Evolutionary conservation across 208 protist species (phyloP).

Genomic region (Wallacemonas sp.): DNA sequence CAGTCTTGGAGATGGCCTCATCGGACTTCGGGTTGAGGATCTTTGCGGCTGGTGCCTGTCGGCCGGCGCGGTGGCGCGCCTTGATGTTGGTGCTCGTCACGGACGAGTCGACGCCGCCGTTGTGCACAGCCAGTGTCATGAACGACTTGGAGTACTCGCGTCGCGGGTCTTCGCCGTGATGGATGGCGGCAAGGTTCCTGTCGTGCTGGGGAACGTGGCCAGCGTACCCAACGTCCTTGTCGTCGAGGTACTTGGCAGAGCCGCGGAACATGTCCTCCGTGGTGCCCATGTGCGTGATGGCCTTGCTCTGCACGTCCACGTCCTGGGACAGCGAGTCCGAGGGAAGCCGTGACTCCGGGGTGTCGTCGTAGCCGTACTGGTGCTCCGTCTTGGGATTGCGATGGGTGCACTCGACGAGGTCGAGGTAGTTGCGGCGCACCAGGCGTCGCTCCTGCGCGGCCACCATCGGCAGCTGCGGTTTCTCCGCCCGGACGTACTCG

Average conservation of each 20-base stretch:
- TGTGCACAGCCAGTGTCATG: conserved; percentile 89
- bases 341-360: conserved; percentile 52
- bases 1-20: conserved; percentile 47
- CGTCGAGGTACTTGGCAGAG: conserved; percentile 61
- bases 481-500: conserved; percentile 25
- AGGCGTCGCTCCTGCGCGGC: conserved; percentile 47
- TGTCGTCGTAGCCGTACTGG: conserved; percentile 49
- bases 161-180: conserved; percentile 61
- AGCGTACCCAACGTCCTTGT: conserved; percentile 51
- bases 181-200: conserved; percentile 46
- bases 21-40: conserved; percentile 59
- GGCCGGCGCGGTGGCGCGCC: conserved; percentile 45
- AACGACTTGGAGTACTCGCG: conserved; percentile 81
- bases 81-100: conserved; percentile 42
- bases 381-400: conserved; percentile 65
- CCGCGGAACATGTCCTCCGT: conserved; percentile 70
- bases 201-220: conserved; percentile 59
- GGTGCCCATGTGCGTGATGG: conserved; percentile 73
- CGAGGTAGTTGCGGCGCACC: conserved; percentile 64
- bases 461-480: conserved; percentile 24
- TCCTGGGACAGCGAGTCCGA: conserved; percentile 45
- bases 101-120: conserved; percentile 67
- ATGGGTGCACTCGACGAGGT: conserved; percentile 81
- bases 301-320: conserved; percentile 59
- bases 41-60: conserved; percentile 39